Base-by-base conservation (phyloP, 768 basidiomycete genomes). In the Gloeophyllum trabeum region DNA sequence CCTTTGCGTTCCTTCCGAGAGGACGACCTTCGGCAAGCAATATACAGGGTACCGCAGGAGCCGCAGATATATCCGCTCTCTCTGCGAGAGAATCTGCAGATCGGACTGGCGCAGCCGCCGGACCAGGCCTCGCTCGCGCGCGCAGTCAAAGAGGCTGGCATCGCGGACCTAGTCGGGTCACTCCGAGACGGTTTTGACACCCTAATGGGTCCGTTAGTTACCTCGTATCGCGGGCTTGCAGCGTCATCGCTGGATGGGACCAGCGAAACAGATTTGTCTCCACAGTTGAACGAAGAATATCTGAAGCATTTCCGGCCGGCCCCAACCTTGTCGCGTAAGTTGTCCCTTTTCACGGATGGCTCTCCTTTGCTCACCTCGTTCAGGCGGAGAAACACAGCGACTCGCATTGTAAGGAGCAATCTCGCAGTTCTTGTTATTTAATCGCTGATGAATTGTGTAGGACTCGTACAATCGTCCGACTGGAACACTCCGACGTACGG, bases 11-110 rank as follows among this genome's bases (percentile, higher is more conserved):
- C 51, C 3, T 71, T 64, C 37, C 47, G 51, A 6, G 37, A 62
- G 3, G 42, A 47, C 1, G 54, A 58, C 16, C 43, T 75, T 23
- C 63, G 68, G 6, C 42, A 49, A 2, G 53, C 60, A 3, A 71
- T 63, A 24, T 65, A 70, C 3, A 64, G 64, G 38, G 54, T 74
- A 3, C 57, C 59, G 1, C 72, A 73, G 46, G 54, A 64, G 4
- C 66, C 63, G 42, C 47, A 48, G 5, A 40, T 67, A 3, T 63
- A 61, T 42, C 64, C 64, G 1, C 47, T 69, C 4, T 60, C 63
- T 1, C 39, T 70, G 14, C 43, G 49, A 35, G 70, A 70, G 42
- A 71, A 68, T 41, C 28, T 32, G 28, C 28, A 32, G 28, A 59
- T 70, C 20, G 60, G 54, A 22, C 45, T 71, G 6, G 66, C 65